These are phyloP conservation scores for Allodekkera sacchari DNA, from an alignment of 805 yeast species.

Conservation along the genomic window DNA sequence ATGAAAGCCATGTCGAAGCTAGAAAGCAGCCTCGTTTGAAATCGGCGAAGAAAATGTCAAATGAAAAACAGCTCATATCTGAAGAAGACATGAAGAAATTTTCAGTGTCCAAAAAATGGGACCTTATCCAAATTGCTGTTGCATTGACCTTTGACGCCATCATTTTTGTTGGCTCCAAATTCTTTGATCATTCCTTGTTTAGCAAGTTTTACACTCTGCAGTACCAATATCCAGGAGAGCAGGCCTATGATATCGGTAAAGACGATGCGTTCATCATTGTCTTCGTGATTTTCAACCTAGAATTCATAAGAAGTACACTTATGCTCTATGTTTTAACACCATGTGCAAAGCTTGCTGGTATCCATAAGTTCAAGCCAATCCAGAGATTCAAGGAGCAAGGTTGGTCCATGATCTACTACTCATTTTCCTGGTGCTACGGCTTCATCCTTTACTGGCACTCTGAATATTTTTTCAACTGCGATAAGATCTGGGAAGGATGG, in stretches of 20 bases:
- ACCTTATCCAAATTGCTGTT: slow-evolving; percentile 12
- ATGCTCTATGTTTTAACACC: slow-evolving; percentile 56
- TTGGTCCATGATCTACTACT: slow-evolving; percentile 62
- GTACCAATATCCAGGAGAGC: slow-evolving; percentile 22
- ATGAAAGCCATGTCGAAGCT: not conserved
- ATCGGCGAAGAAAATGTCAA: too few species aligned
- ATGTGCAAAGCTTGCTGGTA: slow-evolving; percentile 37
- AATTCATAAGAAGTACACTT: slow-evolving; percentile 49
- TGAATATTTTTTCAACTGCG: slow-evolving; percentile 50
- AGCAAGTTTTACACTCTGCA: slow-evolving; percentile 34
- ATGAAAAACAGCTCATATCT: too few species aligned
- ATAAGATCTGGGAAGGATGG: slow-evolving; percentile 58
- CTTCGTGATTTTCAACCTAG: slow-evolving; percentile 45
- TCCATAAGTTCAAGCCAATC: slow-evolving; percentile 40
- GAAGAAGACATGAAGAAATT: slow-evolving; percentile 4
- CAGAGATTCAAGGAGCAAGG: slow-evolving; percentile 82
- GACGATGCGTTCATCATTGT: slow-evolving; percentile 49
- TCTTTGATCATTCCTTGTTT: slow-evolving; percentile 15
- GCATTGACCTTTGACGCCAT: slow-evolving; percentile 11
- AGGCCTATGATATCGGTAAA: slow-evolving; percentile 44
- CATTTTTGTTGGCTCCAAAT: slow-evolving; percentile 11
- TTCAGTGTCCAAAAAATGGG: slow-evolving; percentile 9
- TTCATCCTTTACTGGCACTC: slow-evolving; percentile 47
- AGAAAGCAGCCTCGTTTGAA: too few species aligned
- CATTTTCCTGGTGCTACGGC: slow-evolving; percentile 48